Percentiles rank a stretch among this genome's conserved stretches.
phyloP scores from a whole-genome alignment of 192 early-diverging fungal genomes.

The Mortierella antarctica region DNA sequence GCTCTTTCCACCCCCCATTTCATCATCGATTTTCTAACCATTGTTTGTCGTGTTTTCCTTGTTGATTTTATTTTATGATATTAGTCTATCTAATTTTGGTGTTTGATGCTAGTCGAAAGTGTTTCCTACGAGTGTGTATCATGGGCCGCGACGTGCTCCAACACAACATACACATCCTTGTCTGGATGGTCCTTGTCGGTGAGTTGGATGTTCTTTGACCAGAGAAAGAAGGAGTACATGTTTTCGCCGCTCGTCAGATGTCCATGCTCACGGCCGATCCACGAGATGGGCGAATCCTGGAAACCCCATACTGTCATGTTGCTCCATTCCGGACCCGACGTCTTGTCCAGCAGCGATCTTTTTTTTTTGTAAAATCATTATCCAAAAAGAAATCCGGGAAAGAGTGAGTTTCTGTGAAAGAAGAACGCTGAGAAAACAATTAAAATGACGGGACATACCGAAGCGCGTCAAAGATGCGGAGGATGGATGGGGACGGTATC shows the following conservation, averaged over 20 bases:
- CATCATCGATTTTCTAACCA: too few relatives aligned
- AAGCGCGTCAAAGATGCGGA: slow-evolving; percentile 31
- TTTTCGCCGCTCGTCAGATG: slow-evolving; percentile 56
- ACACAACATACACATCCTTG: slow-evolving; percentile 18
- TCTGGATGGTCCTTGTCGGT: slow-evolving; percentile 15
- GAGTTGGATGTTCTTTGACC: slow-evolving; percentile 5
- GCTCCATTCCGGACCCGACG: slow-evolving; percentile 19
- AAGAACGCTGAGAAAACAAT: not conserved
- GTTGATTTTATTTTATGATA: too few relatives aligned
- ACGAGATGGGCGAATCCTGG: slow-evolving; percentile 61
- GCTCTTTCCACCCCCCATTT: too few relatives aligned
- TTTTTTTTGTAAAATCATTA: not conserved
- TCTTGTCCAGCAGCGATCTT: slow-evolving; percentile 15
- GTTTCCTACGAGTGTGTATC: slow-evolving; percentile 28
- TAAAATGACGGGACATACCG: slow-evolving; percentile 10
- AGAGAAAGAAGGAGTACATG: slow-evolving; percentile 56
- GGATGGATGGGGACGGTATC: slow-evolving; percentile 39
- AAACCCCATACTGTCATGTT: slow-evolving; percentile 56
- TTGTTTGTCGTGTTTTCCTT: too few relatives aligned
- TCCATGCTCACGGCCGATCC: slow-evolving; percentile 50
- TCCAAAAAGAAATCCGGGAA: not conserved
- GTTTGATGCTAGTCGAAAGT: too few relatives aligned
- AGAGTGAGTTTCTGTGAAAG: not conserved
- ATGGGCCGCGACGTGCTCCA: slow-evolving; percentile 35
- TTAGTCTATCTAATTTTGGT: too few relatives aligned